Base-by-base conservation (phyloP, 2,329 filamentous ascomycete genomes). In the Drechmeria coniospora region DNA sequence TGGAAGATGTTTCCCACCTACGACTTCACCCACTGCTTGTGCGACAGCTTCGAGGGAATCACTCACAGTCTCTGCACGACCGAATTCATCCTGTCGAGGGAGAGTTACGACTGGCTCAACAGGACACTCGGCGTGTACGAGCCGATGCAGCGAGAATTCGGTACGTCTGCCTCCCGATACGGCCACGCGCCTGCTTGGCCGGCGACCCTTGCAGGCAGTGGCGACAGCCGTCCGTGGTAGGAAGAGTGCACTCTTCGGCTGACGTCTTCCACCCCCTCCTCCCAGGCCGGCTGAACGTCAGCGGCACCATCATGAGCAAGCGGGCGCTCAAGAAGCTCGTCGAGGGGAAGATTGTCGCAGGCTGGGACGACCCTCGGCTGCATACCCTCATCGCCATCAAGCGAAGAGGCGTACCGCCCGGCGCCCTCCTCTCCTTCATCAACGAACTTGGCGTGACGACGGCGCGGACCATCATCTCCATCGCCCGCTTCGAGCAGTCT, bases 1-100 rank as follows among this genome's bases (percentile, higher is more conserved):
- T 95, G 86, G 84, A 78, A 74, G 52, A 92, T 94, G 36, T 94
- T 93, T 50, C 90, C 90, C 0, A 92, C 87, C 0, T 94, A 94
- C 46, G 86, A 93, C 50, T 92, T 92, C 49, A 79, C 79, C 0
- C 82, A 92, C 58, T 92, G 81, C 51, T 62, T 94, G 14, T 87
- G 81, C 43, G 90, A 95, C 63, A 86, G 80, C 40, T 82, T 93
- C 38, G 90, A 98, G 53, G 69, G 70, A 12, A 92, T 95, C 44
- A 86, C 86, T 0, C 87, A 94, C 58, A 87, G 79, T 10, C 63
- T 95, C 13, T 95, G 87, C 50, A 95, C 90, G 0, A 87, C 80
- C 2, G 90, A 95, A 50, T 94, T 95, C 44, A 74, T 86, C 38
- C 71, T 81, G 28, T 79, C 80, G 13, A 64, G 87, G 33, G 75